Percentiles rank a stretch among this genome's conserved stretches.
Conservation (phyloP, 768 basidiomycete genomes). For the Boletus pseudo-olivaceus region DNA sequence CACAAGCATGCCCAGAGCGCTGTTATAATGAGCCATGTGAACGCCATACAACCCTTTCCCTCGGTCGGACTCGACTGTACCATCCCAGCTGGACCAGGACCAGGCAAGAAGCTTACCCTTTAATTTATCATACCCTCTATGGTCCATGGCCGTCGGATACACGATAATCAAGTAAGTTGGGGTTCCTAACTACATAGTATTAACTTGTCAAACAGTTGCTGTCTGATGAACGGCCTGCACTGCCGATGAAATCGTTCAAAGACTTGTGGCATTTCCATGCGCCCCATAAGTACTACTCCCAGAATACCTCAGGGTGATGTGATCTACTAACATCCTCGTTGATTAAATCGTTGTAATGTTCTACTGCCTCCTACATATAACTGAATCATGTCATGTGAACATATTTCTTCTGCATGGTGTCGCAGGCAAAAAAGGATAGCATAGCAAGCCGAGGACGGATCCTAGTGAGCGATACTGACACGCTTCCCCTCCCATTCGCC, state of each 20-base stretch:
- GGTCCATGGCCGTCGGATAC: too few relatives aligned
- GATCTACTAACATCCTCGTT: background rate
- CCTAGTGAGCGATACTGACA: constrained; percentile 48
- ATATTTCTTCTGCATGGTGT: background rate
- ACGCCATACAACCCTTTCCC: too few relatives aligned
- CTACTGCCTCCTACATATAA: background rate
- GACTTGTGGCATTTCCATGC: too few relatives aligned
- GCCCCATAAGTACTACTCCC: too few relatives aligned
- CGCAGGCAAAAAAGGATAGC: too few relatives aligned
- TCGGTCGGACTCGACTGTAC: background rate
- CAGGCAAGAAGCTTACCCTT: too few relatives aligned
- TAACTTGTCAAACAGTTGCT: background rate
- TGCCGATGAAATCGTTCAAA: background rate
- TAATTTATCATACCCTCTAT: too few relatives aligned
- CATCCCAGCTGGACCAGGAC: background rate
- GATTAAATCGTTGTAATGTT: background rate
- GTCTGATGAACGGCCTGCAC: too few relatives aligned
- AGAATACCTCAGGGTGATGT: background rate
- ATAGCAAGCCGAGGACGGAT: background rate
- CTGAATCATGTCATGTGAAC: background rate
- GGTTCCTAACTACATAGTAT: background rate
- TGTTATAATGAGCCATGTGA: too few relatives aligned
- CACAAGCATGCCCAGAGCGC: too few relatives aligned
- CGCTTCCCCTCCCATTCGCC: constrained; percentile 48
- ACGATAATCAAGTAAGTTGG: background rate